phyloP scores from a whole-genome alignment of 768 basidiomycete genomes.

The Rossbeevera mucosa region DNA sequence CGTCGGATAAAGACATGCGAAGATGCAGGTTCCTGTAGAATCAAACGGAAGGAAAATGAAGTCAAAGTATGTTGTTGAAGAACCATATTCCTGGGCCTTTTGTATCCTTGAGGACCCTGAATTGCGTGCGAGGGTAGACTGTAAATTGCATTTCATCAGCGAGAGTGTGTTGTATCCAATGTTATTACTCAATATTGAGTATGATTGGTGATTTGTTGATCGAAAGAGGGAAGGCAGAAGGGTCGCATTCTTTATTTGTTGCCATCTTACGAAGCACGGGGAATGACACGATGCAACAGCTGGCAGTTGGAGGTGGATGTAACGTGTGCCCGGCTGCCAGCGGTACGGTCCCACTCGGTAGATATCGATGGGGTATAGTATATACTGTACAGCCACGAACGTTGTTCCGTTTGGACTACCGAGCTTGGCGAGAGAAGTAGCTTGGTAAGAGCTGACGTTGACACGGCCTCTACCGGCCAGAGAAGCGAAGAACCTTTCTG shows the following conservation, averaged over 20 bases:
- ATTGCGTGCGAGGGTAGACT: no score
- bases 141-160: neutral
- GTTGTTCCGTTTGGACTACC: neutral
- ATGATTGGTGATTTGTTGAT: neutral
- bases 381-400: neutral
- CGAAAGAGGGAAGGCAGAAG: neutral
- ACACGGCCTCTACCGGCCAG: neutral
- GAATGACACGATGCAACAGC: neutral
- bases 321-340: no score
- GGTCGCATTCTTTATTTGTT: neutral
- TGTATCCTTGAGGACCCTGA: neutral
- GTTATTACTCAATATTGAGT: neutral
- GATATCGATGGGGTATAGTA: no score
- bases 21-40: neutral
- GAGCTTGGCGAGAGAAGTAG: neutral
- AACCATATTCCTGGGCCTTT: neutral
- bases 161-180: neutral
- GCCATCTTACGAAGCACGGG: neutral
- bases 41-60: neutral
- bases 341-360: no score
- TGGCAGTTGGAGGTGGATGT: no score
- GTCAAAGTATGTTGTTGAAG: neutral
- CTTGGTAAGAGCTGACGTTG: neutral
- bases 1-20: conserved; percentile 26
- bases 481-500: neutral